These are phyloP conservation scores for Fusarium armeniacum DNA, from an alignment of 2,329 filamentous ascomycete genomes.

Conservation along the genomic window DNA sequence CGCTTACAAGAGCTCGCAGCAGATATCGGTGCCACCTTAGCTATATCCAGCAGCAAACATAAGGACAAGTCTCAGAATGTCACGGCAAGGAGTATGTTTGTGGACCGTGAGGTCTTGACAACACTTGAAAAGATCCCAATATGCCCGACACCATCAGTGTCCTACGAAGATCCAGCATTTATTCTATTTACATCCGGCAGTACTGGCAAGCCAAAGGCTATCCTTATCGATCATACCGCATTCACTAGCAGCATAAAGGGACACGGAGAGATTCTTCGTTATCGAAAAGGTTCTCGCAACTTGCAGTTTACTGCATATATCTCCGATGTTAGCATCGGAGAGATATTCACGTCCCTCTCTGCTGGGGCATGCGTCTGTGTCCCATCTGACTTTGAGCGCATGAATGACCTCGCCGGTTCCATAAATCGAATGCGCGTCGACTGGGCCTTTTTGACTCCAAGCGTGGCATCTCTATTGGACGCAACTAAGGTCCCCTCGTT, in stretches of 20 bases:
- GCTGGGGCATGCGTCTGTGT: slow-evolving; percentile 29
- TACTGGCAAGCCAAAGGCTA: slow-evolving; percentile 9
- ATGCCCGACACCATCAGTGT: too few species aligned
- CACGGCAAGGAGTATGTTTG: too few species aligned
- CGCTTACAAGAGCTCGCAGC: too few species aligned
- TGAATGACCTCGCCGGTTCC: slow-evolving; percentile 7
- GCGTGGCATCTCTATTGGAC: slow-evolving; percentile 6
- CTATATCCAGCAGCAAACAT: too few species aligned
- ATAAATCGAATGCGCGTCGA: slow-evolving; percentile 5
- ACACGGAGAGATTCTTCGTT: slow-evolving; percentile 8
- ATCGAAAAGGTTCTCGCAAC: slow-evolving; percentile 9
- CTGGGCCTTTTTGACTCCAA: slow-evolving; percentile 5
- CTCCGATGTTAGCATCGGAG: slow-evolving; percentile 14
- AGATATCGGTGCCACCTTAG: too few species aligned
- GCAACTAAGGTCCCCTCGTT: not conserved
- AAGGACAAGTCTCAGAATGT: too few species aligned
- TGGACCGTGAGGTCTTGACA: too few species aligned
- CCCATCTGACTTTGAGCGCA: slow-evolving; percentile 11
- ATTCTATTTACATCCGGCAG: slow-evolving; percentile 8
- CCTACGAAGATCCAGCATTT: not conserved
- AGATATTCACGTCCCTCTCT: slow-evolving; percentile 20
- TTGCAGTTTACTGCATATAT: slow-evolving; percentile 30
- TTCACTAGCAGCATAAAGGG: not conserved
- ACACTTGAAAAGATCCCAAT: too few species aligned
- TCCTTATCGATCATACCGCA: slow-evolving; percentile 1